A percentile compares a stretch with the other conserved stretches of the same genome.
These are phyloP conservation scores for Amanita inopinata DNA, from an alignment of 768 basidiomycete species.

Conservation along the genomic window DNA sequence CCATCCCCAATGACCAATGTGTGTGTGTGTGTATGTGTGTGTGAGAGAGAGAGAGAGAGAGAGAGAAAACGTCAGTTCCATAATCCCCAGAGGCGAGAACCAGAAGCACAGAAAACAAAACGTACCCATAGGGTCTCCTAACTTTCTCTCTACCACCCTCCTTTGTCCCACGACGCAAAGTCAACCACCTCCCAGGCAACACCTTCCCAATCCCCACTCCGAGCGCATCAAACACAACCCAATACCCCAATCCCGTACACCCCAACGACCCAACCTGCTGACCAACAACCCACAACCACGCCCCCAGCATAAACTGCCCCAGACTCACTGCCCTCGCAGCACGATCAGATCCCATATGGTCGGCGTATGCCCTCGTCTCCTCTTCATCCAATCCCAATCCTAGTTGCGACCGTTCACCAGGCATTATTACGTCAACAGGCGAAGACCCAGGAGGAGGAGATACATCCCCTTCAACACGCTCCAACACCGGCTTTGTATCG, in stretches of 20 bases:
- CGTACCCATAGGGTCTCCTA: constrained; percentile 49
- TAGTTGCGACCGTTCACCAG: too few species aligned
- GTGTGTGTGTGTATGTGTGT: too few species aligned
- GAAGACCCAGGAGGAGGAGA: constrained; percentile 1
- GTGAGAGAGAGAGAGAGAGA: too few species aligned
- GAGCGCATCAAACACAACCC: constrained; percentile 91
- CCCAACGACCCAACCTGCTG: constrained; percentile 83
- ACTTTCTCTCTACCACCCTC: constrained; percentile 25
- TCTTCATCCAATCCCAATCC: too few species aligned
- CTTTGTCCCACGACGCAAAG: constrained; percentile 12
- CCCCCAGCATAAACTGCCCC: constrained; percentile 54
- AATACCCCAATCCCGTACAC: constrained; percentile 89
- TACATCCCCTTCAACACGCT: neutral
- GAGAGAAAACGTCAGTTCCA: constrained; percentile 4
- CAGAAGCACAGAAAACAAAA: constrained; percentile 7
- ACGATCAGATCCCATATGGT: too few species aligned
- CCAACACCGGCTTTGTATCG: neutral
- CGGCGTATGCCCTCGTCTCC: too few species aligned
- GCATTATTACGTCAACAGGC: neutral
- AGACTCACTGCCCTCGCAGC: constrained; percentile 18
- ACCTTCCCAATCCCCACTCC: constrained; percentile 54
- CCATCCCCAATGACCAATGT: neutral
- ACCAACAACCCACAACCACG: constrained; percentile 79
- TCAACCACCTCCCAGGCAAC: constrained; percentile 35
- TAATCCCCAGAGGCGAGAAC: constrained; percentile 6